Evolutionary conservation across 257 asterid genomes (phyloP).

Genomic region (Paulownia fortunei): DNA sequence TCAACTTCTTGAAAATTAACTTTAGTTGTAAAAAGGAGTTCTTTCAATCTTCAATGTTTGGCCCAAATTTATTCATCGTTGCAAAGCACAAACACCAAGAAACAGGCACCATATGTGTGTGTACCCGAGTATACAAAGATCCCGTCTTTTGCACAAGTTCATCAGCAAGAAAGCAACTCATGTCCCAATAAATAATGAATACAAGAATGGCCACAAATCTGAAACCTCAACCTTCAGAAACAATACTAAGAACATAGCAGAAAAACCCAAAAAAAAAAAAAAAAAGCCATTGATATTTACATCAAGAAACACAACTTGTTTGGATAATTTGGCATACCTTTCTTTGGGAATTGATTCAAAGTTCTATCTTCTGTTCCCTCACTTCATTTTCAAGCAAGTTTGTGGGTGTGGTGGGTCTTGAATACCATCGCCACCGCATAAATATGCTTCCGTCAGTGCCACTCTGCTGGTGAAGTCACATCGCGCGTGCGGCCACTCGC

Average conservation of each 20-base stretch:
- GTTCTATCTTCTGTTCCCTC: neutral
- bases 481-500: constrained; percentile 8
- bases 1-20: neutral
- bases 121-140: neutral
- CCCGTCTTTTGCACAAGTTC: constrained; percentile 3
- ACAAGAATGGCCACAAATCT: neutral
- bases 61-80: neutral
- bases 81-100: constrained; percentile 14
- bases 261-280: too few species aligned
- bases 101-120: neutral
- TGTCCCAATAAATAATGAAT: neutral
- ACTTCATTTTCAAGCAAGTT: neutral
- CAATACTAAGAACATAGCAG: neutral
- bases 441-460: neutral
- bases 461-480: neutral
- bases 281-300: neutral
- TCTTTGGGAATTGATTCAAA: neutral
- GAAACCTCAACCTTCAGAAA: neutral
- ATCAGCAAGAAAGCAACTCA: constrained; percentile 5
- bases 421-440: neutral
- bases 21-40: neutral
- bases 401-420: neutral
- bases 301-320: neutral
- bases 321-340: too few species aligned
- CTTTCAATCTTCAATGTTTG: neutral